Conservation (phyloP, 2,329 filamentous ascomycete genomes). For the Cytospora paraplurivora region DNA sequence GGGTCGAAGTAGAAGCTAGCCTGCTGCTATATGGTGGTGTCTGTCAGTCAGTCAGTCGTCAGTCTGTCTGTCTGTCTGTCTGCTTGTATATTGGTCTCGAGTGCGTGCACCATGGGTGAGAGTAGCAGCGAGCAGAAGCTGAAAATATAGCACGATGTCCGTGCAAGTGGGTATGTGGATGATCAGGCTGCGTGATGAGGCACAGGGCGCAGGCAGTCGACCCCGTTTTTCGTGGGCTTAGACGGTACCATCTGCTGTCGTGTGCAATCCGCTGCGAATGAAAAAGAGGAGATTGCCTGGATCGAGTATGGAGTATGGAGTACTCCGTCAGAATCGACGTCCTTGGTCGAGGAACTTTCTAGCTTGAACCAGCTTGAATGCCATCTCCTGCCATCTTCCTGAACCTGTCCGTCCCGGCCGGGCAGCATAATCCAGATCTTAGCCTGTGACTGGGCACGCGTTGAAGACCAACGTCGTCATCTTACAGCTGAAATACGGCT, state of each 20-base stretch:
- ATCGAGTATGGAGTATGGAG: neutral
- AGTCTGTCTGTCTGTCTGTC: too few species aligned
- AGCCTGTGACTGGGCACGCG: conserved; percentile 9
- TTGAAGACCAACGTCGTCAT: conserved; percentile 23
- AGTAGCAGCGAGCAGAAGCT: neutral
- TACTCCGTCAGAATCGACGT: neutral
- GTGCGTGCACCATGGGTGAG: too few species aligned
- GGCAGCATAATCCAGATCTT: conserved; percentile 5
- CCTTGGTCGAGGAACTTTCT: conserved; percentile 1
- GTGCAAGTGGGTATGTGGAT: neutral
- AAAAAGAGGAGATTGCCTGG: conserved; percentile 5
- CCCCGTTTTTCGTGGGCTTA: neutral
- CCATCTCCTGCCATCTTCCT: neutral
- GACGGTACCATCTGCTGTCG: neutral
- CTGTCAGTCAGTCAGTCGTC: too few species aligned
- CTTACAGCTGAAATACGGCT: conserved; percentile 13
- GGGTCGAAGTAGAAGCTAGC: too few species aligned
- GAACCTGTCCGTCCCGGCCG: neutral
- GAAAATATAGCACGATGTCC: neutral
- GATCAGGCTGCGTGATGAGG: neutral
- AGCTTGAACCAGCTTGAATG: neutral
- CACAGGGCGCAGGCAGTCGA: neutral
- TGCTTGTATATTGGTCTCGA: too few species aligned
- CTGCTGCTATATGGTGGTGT: neutral
- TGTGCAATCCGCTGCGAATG: neutral